These are phyloP conservation scores for Heritiera fomes DNA, from an alignment of 345 rosid species.

Conservation along the genomic window DNA sequence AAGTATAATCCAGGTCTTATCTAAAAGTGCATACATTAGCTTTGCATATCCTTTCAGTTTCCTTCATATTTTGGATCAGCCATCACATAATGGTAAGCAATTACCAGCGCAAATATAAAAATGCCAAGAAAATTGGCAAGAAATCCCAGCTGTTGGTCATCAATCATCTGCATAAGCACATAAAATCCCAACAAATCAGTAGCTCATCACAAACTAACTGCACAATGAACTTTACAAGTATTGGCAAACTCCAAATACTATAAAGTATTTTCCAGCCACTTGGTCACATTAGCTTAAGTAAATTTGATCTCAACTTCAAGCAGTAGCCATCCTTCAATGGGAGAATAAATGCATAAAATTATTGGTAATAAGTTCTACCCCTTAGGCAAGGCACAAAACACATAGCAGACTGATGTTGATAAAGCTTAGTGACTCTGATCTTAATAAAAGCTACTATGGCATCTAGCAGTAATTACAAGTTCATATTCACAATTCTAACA, in stretches of 20 bases:
- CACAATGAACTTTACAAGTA: background rate
- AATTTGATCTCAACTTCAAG: background rate
- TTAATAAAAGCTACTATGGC: background rate
- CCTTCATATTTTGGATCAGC: constrained; percentile 83
- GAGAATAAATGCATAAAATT: background rate
- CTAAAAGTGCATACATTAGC: background rate
- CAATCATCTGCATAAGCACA: constrained; percentile 64
- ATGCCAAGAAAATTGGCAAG: constrained; percentile 77
- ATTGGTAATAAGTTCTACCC: background rate
- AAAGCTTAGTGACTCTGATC: background rate
- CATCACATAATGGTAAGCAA: constrained; percentile 77
- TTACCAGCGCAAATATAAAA: constrained; percentile 70
- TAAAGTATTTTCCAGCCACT: background rate
- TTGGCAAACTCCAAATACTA: background rate
- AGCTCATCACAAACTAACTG: background rate
- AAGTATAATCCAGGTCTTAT: background rate
- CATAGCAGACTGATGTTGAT: background rate
- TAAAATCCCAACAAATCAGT: background rate
- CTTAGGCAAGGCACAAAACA: background rate
- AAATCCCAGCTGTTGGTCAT: constrained; percentile 73
- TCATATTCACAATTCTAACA: background rate
- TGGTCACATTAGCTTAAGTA: background rate
- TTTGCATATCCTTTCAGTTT: constrained; percentile 30
- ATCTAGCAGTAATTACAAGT: background rate
- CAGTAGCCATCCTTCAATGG: background rate